Conservation (phyloP, 352 stramenopile genomes). For the Phytophthora crassamura region DNA sequence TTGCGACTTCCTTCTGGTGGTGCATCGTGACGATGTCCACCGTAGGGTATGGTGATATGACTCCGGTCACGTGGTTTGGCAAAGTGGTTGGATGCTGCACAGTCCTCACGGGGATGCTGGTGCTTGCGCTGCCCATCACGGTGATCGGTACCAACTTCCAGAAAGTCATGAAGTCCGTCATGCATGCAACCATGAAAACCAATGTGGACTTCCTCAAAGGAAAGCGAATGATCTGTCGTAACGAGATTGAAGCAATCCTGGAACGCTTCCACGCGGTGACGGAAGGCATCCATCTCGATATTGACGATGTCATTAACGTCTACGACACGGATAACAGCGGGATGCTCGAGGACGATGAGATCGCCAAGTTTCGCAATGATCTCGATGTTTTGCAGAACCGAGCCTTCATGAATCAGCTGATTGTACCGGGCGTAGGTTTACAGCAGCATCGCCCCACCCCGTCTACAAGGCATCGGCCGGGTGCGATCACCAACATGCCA, state of each 20-base stretch:
- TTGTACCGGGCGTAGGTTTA: slow-evolving; percentile 33
- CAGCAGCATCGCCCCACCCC: slow-evolving; percentile 15
- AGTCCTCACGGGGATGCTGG: slow-evolving; percentile 86
- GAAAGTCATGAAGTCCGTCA: slow-evolving; percentile 84
- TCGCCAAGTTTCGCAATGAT: slow-evolving; percentile 74
- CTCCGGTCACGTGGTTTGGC: slow-evolving; percentile 72
- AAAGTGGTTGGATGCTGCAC: slow-evolving; percentile 76
- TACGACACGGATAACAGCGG: slow-evolving; percentile 84
- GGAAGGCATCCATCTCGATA: slow-evolving; percentile 74
- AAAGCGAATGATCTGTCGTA: slow-evolving; percentile 71
- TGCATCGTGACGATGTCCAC: slow-evolving; percentile 94
- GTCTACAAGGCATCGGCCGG: slow-evolving; percentile 18
- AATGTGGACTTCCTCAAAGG: slow-evolving; percentile 81
- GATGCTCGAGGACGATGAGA: slow-evolving; percentile 77
- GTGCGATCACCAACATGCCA: slow-evolving; percentile 1
- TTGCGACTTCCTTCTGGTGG: slow-evolving; percentile 88
- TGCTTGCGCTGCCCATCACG: slow-evolving; percentile 89
- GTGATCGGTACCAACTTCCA: slow-evolving; percentile 91
- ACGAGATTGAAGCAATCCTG: slow-evolving; percentile 80
- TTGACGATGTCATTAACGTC: slow-evolving; percentile 81
- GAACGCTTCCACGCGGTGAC: slow-evolving; percentile 77
- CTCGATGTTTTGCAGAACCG: slow-evolving; percentile 77
- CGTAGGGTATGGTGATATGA: slow-evolving; percentile 90
- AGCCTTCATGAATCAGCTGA: slow-evolving; percentile 50
- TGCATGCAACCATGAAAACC: slow-evolving; percentile 81